Base-by-base conservation (phyloP, 352 stramenopile species). In the Phytopythium chamaehyphon region DNA sequence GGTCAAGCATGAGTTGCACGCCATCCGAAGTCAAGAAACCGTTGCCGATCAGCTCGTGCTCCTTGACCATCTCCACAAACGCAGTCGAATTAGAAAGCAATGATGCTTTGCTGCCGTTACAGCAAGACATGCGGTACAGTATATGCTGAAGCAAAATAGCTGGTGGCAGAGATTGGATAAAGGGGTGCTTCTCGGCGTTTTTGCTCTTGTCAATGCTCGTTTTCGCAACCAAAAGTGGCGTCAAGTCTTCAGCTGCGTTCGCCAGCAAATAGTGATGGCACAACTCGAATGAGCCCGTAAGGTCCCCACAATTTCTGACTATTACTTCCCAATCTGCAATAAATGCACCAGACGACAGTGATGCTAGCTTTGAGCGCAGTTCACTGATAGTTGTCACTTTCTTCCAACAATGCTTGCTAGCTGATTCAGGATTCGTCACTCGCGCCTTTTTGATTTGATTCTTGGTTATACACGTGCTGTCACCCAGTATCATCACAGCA, bases 261-360 rank as follows among this genome's bases (percentile, higher is more conserved):
- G 62, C 61, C 16, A 57, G 63, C n/a, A 90, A 42, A 55, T 83
- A 90, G 24, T 87, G 66, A 24, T 80, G 52, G 14, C 86, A 52
- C 22, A 59, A 64, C 0, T 54, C 54, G n/a, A 69, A 75, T 0
- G 71, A 64, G 7, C 71, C 63, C 0, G 24, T 61, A 33, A 75
- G 42, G 6, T 64, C 50, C 1, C 57, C n/a, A 24, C 61, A 66
- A 39, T 83, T 74, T 16, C 24, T 57, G 23, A 63, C 53, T 47
- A 83, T 74, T 15, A 64, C 45, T 36, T 73, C 55, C 71, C 71
- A 81, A 3, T 18, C 62, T 6, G 54, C 50, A 11, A 48, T 47
- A 40, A 83, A 83, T 6, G 52, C 42, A 2, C 21, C 36, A 18
- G 71, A 55, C 19, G 54, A 15, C 18, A 75, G 57, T 1, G 43